A percentile compares a stretch with the other conserved stretches of the same genome.
phyloP scores from a whole-genome alignment of 2,329 filamentous ascomycete species.

The Orbilia quercus region DNA sequence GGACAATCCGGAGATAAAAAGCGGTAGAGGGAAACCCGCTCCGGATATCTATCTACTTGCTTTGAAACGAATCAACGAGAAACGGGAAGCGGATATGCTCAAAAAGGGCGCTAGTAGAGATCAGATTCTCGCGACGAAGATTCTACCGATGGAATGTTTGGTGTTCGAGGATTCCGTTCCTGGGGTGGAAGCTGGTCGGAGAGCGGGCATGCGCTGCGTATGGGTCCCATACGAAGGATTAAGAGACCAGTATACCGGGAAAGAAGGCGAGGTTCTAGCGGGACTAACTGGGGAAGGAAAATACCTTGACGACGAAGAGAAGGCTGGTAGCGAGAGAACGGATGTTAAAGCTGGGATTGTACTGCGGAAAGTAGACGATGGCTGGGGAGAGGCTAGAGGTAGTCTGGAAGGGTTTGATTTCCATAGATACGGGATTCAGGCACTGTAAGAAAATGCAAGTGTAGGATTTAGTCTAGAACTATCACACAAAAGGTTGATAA shows the following conservation, averaged over 20 bases:
- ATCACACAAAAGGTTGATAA: background rate
- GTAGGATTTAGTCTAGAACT: background rate
- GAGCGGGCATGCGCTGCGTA: slow-evolving; percentile 92
- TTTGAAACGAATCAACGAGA: slow-evolving; percentile 82
- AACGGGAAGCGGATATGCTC: slow-evolving; percentile 61
- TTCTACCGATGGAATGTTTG: slow-evolving; percentile 86
- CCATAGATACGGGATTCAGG: slow-evolving; percentile 69
- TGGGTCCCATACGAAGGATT: slow-evolving; percentile 90
- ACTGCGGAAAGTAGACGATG: slow-evolving; percentile 71
- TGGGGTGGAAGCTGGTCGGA: slow-evolving; percentile 87
- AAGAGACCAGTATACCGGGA: slow-evolving; percentile 77
- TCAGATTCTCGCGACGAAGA: slow-evolving; percentile 64
- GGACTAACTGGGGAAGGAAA: slow-evolving; percentile 79
- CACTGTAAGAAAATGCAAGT: slow-evolving; percentile 13
- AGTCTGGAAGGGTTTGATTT: slow-evolving; percentile 73
- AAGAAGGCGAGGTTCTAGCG: slow-evolving; percentile 83
- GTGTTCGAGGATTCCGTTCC: slow-evolving; percentile 97
- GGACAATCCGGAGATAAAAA: slow-evolving; percentile 80
- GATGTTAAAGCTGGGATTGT: slow-evolving; percentile 63
- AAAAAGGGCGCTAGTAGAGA: slow-evolving; percentile 45
- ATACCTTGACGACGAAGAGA: slow-evolving; percentile 37
- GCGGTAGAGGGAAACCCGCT: slow-evolving; percentile 88
- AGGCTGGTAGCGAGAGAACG: slow-evolving; percentile 65
- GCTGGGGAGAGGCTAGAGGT: slow-evolving; percentile 69
- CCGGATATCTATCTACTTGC: slow-evolving; percentile 95